Evolutionary conservation across 352 stramenopile species (phyloP), one percentile per base, ranked within the genome.

Genomic region (Pythium brachiatum): DNA sequence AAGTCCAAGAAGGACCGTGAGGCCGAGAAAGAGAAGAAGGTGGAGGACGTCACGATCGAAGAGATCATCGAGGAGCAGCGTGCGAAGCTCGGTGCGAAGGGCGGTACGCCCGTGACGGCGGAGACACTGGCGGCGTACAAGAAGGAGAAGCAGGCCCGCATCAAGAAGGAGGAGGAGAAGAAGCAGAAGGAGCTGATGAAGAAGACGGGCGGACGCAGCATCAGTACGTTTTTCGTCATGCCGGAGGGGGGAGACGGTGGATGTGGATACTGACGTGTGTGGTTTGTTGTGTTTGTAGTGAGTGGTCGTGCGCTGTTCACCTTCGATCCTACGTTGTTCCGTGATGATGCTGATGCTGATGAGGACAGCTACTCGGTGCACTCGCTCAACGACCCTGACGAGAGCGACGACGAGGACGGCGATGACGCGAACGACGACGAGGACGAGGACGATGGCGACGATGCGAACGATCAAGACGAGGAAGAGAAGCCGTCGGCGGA

Each of bases 21-120:
- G 7, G 76, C 81, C 4, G 83, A 95, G 65, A 93, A 92, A 66
- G 64, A 72, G 58, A 94, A 90, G 20, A 93, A 94, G 73, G 80
- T 87, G 26, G 76, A 80, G 3, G 88, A 95, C 21, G 76, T 97
- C 51, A 93, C 86, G 13, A 95, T 95, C 48, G 84, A 96, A 58
- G 89, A 97, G 70, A 96, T 95, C 52, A 97, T 97, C 46, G 89
- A 97, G 73, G 72, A 94, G 73, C 85, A 96, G 70, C 86, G 90
- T 39, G 82, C 88, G 21, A 92, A 91, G 70, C 73, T 97, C 20
- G 89, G 83, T n/a, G 79, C 85, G n/a, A 83, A 62, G 6, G 84
- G 83, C 16, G 85, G 92, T 34, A 97, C 88, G 3, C 90, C 88
- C 3, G 90, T 97, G 25, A 97, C 89, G 31, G 86, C 85, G 12